Conservation (phyloP, 2,329 filamentous ascomycete genomes). For the Colletotrichum sidae region DNA sequence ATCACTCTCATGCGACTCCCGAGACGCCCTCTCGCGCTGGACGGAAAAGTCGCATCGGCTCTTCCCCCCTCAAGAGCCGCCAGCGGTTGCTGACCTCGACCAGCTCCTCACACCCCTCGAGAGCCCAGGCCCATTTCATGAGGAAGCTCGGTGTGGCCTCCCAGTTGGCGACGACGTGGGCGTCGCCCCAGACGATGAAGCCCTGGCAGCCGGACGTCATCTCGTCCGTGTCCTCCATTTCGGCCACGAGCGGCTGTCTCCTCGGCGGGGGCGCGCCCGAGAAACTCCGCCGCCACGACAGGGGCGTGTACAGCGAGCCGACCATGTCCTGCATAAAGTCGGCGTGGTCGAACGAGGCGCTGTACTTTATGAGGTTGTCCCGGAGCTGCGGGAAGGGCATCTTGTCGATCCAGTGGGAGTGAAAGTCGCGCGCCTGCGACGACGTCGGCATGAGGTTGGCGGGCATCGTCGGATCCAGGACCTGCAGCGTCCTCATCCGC, state of each 20-base stretch:
- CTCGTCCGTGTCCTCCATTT: constrained; percentile 40
- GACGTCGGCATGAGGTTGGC: constrained; percentile 41
- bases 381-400: constrained; percentile 49
- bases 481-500: too few relatives aligned
- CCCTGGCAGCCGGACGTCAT: constrained; percentile 39
- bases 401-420: constrained; percentile 52
- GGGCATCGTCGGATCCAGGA: not conserved
- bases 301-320: constrained; percentile 7
- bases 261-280: too few relatives aligned
- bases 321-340: constrained; percentile 29
- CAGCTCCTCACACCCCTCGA: constrained; percentile 51
- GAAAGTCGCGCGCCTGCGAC: constrained; percentile 43
- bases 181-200: constrained; percentile 59
- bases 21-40: too few relatives aligned
- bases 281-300: too few relatives aligned
- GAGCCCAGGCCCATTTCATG: constrained; percentile 56
- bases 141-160: constrained; percentile 58
- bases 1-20: too few relatives aligned
- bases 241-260: too few relatives aligned
- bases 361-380: constrained; percentile 45
- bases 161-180: constrained; percentile 58
- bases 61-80: constrained; percentile 38
- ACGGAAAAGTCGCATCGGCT: not conserved
- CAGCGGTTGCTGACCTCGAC: constrained; percentile 51
- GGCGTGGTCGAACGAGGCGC: constrained; percentile 38